Conservation (phyloP, 805 yeast genomes). For the Priceomyces carsonii region DNA sequence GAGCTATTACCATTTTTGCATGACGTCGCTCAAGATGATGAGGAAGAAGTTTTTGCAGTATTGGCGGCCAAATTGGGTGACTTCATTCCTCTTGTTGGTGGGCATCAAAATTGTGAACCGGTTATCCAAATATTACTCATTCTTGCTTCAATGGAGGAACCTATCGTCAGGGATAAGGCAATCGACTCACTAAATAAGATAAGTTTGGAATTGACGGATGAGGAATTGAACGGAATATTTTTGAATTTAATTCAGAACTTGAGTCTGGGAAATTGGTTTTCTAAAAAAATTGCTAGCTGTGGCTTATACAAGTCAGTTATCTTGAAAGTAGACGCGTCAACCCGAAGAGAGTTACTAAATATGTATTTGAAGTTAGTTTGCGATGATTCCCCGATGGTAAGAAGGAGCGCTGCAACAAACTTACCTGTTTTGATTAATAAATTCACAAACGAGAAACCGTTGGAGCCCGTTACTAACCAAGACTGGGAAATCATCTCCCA, state of each 20-base stretch:
- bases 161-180: conserved; percentile 92
- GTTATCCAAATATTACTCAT: conserved; percentile 69
- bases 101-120: conserved; percentile 55
- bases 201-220: conserved; percentile 59
- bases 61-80: conserved; percentile 87
- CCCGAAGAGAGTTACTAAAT: conserved; percentile 62
- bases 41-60: conserved; percentile 95
- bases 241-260: conserved; percentile 76
- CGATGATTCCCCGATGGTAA: conserved; percentile 98
- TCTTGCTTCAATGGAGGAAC: conserved; percentile 92
- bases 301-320: conserved; percentile 79
- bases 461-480: conserved; percentile 46
- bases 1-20: conserved; percentile 90
- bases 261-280: conserved; percentile 92
- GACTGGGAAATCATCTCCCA: conserved; percentile 79
- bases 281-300: conserved; percentile 86
- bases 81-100: conserved; percentile 89
- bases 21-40: conserved; percentile 93
- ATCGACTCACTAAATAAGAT: conserved; percentile 79
- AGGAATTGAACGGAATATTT: conserved; percentile 65
- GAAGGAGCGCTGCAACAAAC: conserved; percentile 88
- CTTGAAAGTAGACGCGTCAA: conserved; percentile 52
- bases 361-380: conserved; percentile 69
- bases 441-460: conserved; percentile 31
- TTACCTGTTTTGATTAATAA: conserved; percentile 73